phyloP scores from a whole-genome alignment of 2,329 filamentous ascomycete genomes.

The Graphilbum sp. region DNA sequence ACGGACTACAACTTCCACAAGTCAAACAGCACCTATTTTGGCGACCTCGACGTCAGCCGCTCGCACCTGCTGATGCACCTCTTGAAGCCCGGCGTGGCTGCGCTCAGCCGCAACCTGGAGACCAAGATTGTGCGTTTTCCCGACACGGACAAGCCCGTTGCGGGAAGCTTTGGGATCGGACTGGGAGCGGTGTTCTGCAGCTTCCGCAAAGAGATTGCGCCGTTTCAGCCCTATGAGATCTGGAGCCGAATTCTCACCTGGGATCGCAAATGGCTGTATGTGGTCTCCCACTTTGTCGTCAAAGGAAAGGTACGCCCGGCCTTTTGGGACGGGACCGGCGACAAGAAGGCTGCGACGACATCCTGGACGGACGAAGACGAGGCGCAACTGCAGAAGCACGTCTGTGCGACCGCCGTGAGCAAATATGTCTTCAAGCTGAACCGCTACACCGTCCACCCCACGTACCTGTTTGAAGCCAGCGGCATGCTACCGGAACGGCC shows the following conservation, averaged over 20 bases:
- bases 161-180: conserved; percentile 42
- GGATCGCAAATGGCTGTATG: conserved; percentile 72
- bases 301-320: conserved; percentile 39
- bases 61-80: conserved; percentile 63
- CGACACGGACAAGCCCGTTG: conserved; percentile 22
- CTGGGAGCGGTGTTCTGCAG: conserved; percentile 58
- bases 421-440: conserved; percentile 77
- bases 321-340: conserved; percentile 29
- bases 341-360: background rate
- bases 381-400: conserved; percentile 39
- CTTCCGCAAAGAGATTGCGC: conserved; percentile 58
- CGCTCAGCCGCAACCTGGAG: conserved; percentile 29
- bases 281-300: conserved; percentile 58
- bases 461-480: conserved; percentile 53
- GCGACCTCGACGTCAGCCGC: conserved; percentile 69
- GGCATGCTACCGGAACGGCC: conserved; percentile 61
- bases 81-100: conserved; percentile 39
- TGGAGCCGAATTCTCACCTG: conserved; percentile 55
- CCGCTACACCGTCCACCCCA: conserved; percentile 69
- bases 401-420: conserved; percentile 56
- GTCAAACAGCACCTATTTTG: conserved; percentile 56
- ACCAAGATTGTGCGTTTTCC: conserved; percentile 32
- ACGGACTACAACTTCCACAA: conserved; percentile 25
- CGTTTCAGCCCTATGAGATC: conserved; percentile 55
- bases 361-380: conserved; percentile 17